phyloP scores from a whole-genome alignment of 2,329 filamentous ascomycete genomes.

The Alternaria burnsii region DNA sequence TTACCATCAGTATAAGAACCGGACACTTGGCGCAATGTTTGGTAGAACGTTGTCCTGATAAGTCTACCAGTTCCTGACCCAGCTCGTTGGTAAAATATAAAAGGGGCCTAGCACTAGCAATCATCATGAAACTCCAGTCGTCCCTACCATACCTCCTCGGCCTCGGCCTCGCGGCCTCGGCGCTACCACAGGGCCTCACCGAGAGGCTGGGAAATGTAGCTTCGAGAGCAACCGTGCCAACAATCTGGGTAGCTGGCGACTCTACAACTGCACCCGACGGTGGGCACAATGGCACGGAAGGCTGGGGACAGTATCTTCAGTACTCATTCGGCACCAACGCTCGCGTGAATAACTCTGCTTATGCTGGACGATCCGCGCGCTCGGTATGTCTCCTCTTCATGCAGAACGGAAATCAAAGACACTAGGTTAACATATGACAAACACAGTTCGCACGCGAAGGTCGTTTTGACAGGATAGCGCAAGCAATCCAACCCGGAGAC shows the following conservation, averaged over 20 bases:
- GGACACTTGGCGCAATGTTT: not conserved
- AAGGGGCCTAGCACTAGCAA: not conserved
- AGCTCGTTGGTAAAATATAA: not conserved
- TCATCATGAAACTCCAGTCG: not conserved
- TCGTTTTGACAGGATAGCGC: constrained; percentile 65
- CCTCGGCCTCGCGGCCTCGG: not conserved
- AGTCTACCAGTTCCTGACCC: not conserved
- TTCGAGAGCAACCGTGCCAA: constrained; percentile 4
- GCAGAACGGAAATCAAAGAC: too few relatives aligned
- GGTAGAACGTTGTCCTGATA: not conserved
- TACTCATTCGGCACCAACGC: constrained; percentile 57
- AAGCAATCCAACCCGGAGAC: constrained; percentile 63
- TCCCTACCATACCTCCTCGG: not conserved
- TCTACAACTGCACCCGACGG: constrained; percentile 64
- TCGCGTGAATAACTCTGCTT: constrained; percentile 67
- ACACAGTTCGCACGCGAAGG: constrained; percentile 66
- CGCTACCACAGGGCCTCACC: not conserved
- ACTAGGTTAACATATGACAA: rapidly evolving
- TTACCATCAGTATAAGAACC: not conserved
- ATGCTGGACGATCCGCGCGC: constrained; percentile 70
- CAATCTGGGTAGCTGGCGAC: constrained; percentile 61
- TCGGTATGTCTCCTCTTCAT: constrained; percentile 43
- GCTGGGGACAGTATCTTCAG: constrained; percentile 68
- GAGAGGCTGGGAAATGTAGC: not conserved
- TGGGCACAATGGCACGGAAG: constrained; percentile 50